Percentiles rank a stretch among this genome's conserved stretches.
These are phyloP conservation scores for Nitzschia sp. DNA, from an alignment of 108 stramenopile species.

Conservation along the genomic window DNA sequence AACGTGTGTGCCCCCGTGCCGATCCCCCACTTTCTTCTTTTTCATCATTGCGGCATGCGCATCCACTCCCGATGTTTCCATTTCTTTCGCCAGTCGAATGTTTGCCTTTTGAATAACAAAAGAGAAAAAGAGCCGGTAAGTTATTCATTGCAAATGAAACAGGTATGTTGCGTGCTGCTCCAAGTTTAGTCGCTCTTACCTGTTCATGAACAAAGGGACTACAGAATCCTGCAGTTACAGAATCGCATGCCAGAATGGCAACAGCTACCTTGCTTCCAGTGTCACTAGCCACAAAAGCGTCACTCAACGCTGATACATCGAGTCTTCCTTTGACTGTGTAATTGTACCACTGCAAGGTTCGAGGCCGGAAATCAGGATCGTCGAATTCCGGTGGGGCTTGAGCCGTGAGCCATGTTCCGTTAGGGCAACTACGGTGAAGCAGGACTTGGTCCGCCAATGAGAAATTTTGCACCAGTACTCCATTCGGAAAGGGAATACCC, in stretches of 20 bases:
- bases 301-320: conserved; percentile 5
- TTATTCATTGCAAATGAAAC: no score
- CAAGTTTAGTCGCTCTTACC: neutral
- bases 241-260: neutral
- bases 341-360: conserved; percentile 10
- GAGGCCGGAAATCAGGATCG: neutral
- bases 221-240: conserved; percentile 22
- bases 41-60: neutral
- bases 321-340: conserved; percentile 12
- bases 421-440: neutral
- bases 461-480: neutral
- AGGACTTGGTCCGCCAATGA: neutral
- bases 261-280: neutral
- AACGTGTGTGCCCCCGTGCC: conserved; percentile 27
- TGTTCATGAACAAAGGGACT: conserved; percentile 33
- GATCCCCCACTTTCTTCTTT: neutral
- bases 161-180: no score
- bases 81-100: neutral
- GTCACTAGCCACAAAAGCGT: conserved; percentile 16
- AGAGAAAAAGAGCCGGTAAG: no score
- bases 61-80: no score
- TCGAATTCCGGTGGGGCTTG: neutral
- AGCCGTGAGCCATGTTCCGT: conserved; percentile 3
- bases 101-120: no score
- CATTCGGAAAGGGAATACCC: conserved; percentile 9